phyloP scores from a whole-genome alignment of 2,329 filamentous ascomycete species.

The Paecilomyces fulvus region DNA sequence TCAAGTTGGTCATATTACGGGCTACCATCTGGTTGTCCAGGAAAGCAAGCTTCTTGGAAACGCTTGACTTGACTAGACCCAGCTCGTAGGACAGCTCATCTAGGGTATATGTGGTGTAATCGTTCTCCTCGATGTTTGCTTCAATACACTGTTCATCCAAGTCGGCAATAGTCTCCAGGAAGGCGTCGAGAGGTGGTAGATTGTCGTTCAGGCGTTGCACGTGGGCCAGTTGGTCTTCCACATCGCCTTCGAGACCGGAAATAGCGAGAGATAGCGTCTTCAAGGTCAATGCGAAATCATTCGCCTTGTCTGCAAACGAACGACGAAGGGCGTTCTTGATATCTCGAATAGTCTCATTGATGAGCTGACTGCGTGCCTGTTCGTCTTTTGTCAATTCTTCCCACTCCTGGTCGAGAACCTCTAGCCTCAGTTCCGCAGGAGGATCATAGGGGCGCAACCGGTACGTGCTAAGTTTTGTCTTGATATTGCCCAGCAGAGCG shows the following conservation, averaged over 20 bases:
- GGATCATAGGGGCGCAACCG: conserved; percentile 84
- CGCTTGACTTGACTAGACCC: conserved; percentile 79
- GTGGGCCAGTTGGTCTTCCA: conserved; percentile 87
- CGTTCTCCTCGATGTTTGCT: conserved; percentile 98
- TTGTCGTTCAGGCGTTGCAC: conserved; percentile 79
- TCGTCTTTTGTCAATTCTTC: conserved; percentile 69
- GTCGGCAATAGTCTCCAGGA: conserved; percentile 75
- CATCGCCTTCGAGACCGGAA: conserved; percentile 91
- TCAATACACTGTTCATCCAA: conserved; percentile 86
- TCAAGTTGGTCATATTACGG: conserved; percentile 96
- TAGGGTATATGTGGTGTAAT: conserved; percentile 98
- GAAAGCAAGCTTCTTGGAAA: conserved; percentile 93
- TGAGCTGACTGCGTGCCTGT: conserved; percentile 80
- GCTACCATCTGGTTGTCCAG: conserved; percentile 98
- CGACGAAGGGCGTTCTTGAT: conserved; percentile 93
- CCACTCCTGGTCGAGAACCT: conserved; percentile 79
- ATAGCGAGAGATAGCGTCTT: conserved; percentile 93
- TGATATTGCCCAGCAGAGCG: conserved; percentile 92
- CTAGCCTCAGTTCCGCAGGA: conserved; percentile 71
- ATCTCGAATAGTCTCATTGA: conserved; percentile 97
- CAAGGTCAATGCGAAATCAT: conserved; percentile 90
- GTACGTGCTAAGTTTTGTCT: conserved; percentile 96
- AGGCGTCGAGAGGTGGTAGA: conserved; percentile 80
- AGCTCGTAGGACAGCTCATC: conserved; percentile 94
- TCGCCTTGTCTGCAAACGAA: conserved; percentile 95